Conservation (phyloP, 2,329 filamentous ascomycete genomes). For the Sporothrix protearum region DNA sequence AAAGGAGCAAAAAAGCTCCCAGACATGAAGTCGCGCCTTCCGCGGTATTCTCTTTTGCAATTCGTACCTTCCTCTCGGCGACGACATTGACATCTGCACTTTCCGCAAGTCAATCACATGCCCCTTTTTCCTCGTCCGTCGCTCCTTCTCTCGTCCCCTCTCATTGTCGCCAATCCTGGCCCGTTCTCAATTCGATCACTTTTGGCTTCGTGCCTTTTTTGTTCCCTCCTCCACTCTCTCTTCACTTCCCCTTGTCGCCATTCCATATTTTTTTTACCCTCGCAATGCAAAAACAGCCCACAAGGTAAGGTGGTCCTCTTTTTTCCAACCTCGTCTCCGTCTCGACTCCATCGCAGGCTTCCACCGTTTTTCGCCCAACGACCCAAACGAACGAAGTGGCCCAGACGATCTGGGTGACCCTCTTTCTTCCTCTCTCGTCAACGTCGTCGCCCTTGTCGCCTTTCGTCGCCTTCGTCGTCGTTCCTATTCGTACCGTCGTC, state of each 20-base stretch:
- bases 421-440: slow-evolving; percentile 10
- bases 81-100: background rate
- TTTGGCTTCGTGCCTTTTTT: slow-evolving; percentile 1
- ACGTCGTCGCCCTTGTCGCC: background rate
- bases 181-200: background rate
- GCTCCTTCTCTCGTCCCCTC: background rate
- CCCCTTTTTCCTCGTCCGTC: background rate
- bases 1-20: background rate
- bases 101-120: background rate
- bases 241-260: background rate
- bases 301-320: slow-evolving; percentile 16
- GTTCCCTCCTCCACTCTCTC: background rate
- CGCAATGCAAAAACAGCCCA: slow-evolving; percentile 12
- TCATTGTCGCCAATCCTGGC: background rate
- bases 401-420: background rate
- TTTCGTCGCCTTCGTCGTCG: background rate
- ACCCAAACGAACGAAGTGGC: background rate
- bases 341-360: background rate
- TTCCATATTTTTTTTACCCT: background rate
- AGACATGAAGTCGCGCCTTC: background rate
- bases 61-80: background rate
- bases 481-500: slow-evolving; percentile 5
- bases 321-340: slow-evolving; percentile 4
- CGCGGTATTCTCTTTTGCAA: background rate
- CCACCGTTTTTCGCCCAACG: slow-evolving; percentile 14